Evolutionary conservation across 2,329 filamentous ascomycete species (phyloP).

Genomic region (Paramyrothecium sp.): DNA sequence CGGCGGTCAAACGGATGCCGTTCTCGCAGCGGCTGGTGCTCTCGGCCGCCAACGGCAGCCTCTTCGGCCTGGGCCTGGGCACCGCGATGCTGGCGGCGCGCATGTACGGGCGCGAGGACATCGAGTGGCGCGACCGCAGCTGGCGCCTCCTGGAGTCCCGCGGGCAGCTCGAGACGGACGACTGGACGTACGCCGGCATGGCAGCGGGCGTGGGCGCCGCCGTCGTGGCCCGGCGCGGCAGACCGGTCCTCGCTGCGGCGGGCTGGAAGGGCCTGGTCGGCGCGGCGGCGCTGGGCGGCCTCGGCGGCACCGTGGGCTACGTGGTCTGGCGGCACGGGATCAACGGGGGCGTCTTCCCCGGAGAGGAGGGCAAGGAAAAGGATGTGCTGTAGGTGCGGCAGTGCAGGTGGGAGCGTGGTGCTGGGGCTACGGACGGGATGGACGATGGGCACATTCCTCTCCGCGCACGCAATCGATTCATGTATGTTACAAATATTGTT

Average conservation of each 20-base stretch:
- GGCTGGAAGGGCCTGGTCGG: constrained; percentile 42
- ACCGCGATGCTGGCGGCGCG: constrained; percentile 40
- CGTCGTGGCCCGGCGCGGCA: constrained; percentile 25
- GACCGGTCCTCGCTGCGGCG: constrained; percentile 18
- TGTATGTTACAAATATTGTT: neutral
- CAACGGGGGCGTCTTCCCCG: constrained; percentile 38
- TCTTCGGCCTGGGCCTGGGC: constrained; percentile 43
- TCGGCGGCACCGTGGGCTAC: constrained; percentile 47
- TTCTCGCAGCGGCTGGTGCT: constrained; percentile 38
- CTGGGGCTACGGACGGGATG: neutral
- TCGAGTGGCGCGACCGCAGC: constrained; percentile 64
- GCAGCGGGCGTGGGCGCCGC: constrained; percentile 25
- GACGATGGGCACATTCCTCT: neutral
- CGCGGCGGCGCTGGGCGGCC: constrained; percentile 45
- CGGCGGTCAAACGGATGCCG: constrained; percentile 6
- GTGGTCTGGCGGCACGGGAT: constrained; percentile 49
- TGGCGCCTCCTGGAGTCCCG: constrained; percentile 60
- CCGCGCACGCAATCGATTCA: no score
- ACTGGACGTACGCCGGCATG: constrained; percentile 49
- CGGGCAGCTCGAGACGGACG: constrained; percentile 56
- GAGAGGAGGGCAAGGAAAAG: constrained; percentile 16
- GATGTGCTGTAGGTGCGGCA: neutral
- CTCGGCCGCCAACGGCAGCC: constrained; percentile 41
- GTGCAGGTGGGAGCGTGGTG: no score
- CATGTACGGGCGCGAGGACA: constrained; percentile 55